Evolutionary conservation across 352 stramenopile genomes (phyloP), one percentile per base, ranked within the genome.

Genomic region (Phytophthora chlamydospora): DNA sequence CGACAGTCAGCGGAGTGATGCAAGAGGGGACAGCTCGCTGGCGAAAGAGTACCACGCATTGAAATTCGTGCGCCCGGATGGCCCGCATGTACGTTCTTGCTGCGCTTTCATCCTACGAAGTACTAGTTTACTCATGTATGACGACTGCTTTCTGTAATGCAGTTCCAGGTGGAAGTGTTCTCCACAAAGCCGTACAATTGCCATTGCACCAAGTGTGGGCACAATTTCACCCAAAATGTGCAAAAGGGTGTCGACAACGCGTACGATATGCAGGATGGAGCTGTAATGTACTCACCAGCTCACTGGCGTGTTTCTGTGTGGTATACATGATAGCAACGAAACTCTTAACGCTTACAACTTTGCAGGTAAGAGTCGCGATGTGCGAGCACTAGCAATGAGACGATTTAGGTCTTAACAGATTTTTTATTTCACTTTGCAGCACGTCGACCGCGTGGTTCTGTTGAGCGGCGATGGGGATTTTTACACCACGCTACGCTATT

Each of bases 211-310:
- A 60, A 56, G 2, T 91, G 79, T 36, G 76, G 73, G 0, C 52
- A 80, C 53, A 32, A 64, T 12, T 92, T 91, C 32, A 71, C 47
- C 8, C 79, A 91, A 43, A 76, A 83, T 3, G 76, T 91, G 1
- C 83, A 93, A 32, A 90, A 92, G 68, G 79, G 81, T 8, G 83
- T 93, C 8, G 81, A 93, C 67, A 90, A 91, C 44, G 83, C 73
- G 81, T 92, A 31, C 21, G 76, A 27, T 12, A 39, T 17, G 39
- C 21, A 29, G 32, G 11, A 16, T 27, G 17, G 35, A 40, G 27
- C n/a, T 16, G 24, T 45, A 10, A 35, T 39, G 21, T 11, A 33
- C 27, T 44, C 24, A 6, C 24, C 24, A 27, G 24, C 24, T 27
- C 24, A 27, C 24, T 27, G 24, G 24, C 24, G 4, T 27, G n/a